phyloP scores from a whole-genome alignment of 805 yeast species.

The Brettanomyces nanus region DNA sequence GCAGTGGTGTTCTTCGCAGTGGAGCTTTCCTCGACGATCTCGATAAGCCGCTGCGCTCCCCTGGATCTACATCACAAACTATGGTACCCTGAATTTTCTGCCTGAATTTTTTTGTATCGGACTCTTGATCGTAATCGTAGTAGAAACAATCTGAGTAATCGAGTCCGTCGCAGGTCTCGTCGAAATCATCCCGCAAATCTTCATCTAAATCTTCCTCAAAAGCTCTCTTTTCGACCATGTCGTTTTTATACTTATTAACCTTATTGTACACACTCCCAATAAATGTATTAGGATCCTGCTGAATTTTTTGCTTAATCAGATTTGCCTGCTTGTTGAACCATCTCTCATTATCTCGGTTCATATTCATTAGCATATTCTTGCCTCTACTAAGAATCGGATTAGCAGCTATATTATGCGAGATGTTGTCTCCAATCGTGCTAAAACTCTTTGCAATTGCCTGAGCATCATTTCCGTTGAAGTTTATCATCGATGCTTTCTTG shows the following conservation, averaged over 20 bases:
- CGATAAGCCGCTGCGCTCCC: neutral
- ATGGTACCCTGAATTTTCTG: constrained; percentile 5
- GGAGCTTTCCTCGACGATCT: neutral
- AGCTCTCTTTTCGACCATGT: too few species aligned
- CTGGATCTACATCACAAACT: constrained; percentile 6
- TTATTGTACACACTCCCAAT: neutral
- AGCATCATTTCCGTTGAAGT: constrained; percentile 8
- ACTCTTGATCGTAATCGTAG: constrained; percentile 5
- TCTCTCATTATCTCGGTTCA: constrained; percentile 19
- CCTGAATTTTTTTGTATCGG: constrained; percentile 6
- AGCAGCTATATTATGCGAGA: constrained; percentile 16
- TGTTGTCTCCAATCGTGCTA: constrained; percentile 17
- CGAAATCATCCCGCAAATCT: too few species aligned
- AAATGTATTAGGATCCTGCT: neutral
- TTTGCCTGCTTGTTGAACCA: constrained; percentile 15
- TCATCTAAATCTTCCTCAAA: too few species aligned
- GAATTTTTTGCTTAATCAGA: neutral
- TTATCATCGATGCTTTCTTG: constrained; percentile 8
- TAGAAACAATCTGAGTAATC: constrained; percentile 18
- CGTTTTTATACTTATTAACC: too few species aligned
- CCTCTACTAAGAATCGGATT: constrained; percentile 21
- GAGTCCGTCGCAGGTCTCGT: too few species aligned
- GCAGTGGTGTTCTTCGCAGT: neutral
- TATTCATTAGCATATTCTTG: constrained; percentile 17
- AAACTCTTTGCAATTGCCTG: constrained; percentile 13